These are phyloP conservation scores for Phytopythium helicoides DNA, from an alignment of 352 stramenopile genomes.

Conservation along the genomic window DNA sequence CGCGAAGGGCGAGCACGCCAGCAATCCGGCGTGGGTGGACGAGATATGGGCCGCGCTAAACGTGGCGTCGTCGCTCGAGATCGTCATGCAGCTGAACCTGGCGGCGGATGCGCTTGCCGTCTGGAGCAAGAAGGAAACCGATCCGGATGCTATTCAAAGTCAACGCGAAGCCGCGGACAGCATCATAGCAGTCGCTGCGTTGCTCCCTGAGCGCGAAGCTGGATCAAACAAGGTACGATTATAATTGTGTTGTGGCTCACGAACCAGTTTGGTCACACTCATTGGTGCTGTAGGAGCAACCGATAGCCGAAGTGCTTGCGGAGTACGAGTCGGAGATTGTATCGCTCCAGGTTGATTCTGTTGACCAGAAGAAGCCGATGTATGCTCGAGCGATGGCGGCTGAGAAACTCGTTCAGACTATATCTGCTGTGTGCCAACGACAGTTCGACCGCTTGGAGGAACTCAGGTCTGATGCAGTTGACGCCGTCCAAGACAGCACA, in stretches of 20 bases:
- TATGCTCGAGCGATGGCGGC: slow-evolving; percentile 31
- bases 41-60: slow-evolving; percentile 28
- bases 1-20: slow-evolving; percentile 10
- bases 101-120: slow-evolving; percentile 31
- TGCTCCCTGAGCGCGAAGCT: slow-evolving; percentile 7
- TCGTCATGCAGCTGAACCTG: slow-evolving; percentile 35
- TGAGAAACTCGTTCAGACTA: slow-evolving; percentile 34
- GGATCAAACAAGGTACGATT: slow-evolving; percentile 7
- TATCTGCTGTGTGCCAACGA: slow-evolving; percentile 34
- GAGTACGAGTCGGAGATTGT: slow-evolving; percentile 17
- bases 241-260: background rate
- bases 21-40: slow-evolving; percentile 24
- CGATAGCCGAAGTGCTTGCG: slow-evolving; percentile 20
- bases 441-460: slow-evolving; percentile 41
- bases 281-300: background rate
- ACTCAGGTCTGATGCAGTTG: slow-evolving; percentile 7
- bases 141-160: background rate
- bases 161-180: slow-evolving; percentile 14
- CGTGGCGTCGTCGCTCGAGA: slow-evolving; percentile 24
- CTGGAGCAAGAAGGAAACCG: slow-evolving; percentile 23
- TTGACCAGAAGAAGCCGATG: slow-evolving; percentile 4
- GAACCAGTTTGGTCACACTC: background rate
- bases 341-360: background rate
- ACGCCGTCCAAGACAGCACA: background rate
- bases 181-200: slow-evolving; percentile 14